Base-by-base conservation (phyloP, 73 alveolate genomes). In the Paramecium caudatum region DNA sequence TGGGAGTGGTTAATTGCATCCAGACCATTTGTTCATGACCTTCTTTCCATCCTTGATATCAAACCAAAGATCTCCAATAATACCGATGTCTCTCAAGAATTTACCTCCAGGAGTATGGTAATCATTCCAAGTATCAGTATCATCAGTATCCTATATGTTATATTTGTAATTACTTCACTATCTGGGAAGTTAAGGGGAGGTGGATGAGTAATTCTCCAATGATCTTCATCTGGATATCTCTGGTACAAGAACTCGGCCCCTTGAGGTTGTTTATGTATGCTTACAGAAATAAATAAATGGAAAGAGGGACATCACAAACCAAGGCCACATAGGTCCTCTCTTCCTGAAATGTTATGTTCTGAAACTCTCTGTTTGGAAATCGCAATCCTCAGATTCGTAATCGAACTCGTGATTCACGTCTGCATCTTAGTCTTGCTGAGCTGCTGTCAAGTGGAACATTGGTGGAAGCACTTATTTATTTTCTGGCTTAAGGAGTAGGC, bases 161-260 rank as follows among this genome's bases (percentile, higher is more conserved):
- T 4, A 8, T n/a, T 2, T 30, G 17, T n/a, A 33, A 9, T 33
- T 65, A 65, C 83, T 62, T 86, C 93, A 63, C 85, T 63, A 86
- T 86, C 93, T 23, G 93, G 93, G 48, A 47, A 86, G 43, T 86
- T 78, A 45, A 86, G 88, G 65, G 93, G 93, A 17, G 93, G 93
- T 25, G 93, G 93, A 45, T 86, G 93, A 86, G 93, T 78, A 25
- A 86, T 55, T 86, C 90, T 86, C 93, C 93, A 86, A 32, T 61
- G 84, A 63, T 86, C 93, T 62, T 86, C 93, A 86, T 86, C 93
- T 62, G 93, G 93, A 63, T 86, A 86, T 34, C 68, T 80, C 43
- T 86, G 30, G 19, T 86, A 86, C 39, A 86, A 45, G 82, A 86
- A 86, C 65, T 86, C 93, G 65, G 90, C 84, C 69, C 93, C 93